These are phyloP conservation scores for Leccinum laetum DNA, from an alignment of 1,284 basidiomycete species.

Conservation along the genomic window DNA sequence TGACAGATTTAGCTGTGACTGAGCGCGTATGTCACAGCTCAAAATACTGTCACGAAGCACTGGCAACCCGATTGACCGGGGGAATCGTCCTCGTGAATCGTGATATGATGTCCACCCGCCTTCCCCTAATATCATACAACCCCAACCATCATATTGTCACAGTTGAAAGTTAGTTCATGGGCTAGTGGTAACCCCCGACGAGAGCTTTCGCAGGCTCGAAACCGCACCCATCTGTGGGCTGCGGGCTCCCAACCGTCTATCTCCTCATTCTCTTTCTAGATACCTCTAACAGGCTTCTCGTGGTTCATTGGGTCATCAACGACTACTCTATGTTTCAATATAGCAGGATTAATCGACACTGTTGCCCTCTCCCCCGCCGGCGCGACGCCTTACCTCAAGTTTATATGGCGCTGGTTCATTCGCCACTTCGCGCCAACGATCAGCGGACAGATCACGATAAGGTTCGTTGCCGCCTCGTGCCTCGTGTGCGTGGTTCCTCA, in stretches of 20 bases:
- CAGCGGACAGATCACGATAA: conserved; percentile 39
- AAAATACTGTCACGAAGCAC: too few relatives aligned
- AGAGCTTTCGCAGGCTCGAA: too few relatives aligned
- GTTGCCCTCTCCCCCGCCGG: conserved; percentile 22
- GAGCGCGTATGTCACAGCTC: not conserved
- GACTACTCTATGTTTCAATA: conserved; percentile 20
- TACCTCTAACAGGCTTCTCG: conserved; percentile 18
- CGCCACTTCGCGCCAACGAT: conserved; percentile 36
- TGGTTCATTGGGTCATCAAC: conserved; percentile 28
- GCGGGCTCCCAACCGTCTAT: too few relatives aligned
- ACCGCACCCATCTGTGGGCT: not conserved
- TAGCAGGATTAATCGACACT: conserved; percentile 21
- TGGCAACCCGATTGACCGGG: too few relatives aligned
- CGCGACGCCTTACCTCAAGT: conserved; percentile 38
- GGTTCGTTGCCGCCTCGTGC: conserved; percentile 21
- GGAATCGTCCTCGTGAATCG: too few relatives aligned
- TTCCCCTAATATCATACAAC: too few relatives aligned
- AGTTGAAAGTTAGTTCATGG: too few relatives aligned
- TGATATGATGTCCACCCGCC: too few relatives aligned
- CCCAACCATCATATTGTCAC: too few relatives aligned
- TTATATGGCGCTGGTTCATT: conserved; percentile 49
- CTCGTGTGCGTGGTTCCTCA: not conserved
- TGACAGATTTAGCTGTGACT: conserved; percentile 1
- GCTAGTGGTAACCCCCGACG: too few relatives aligned
- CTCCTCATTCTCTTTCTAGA: conserved; percentile 1